Evolutionary conservation across 805 yeast genomes (phyloP).

Genomic region (Candida adriatica): DNA sequence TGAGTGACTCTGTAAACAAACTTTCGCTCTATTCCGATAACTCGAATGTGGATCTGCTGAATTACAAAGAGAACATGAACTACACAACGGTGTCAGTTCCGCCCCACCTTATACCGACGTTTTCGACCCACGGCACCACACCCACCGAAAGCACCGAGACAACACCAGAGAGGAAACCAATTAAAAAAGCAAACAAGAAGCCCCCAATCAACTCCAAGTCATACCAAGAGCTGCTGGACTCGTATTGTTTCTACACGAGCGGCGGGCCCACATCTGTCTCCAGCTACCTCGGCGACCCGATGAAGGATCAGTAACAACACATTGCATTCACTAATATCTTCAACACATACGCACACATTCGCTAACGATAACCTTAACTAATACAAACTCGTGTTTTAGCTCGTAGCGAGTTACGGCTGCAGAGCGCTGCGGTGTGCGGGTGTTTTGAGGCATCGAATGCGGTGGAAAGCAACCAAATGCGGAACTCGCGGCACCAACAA

Average conservation of each 20-base stretch:
- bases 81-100: conserved; percentile 8
- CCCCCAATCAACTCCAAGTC: conserved; percentile 42
- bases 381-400: too few species aligned
- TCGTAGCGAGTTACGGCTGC: too few species aligned
- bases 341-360: too few species aligned
- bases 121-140: neutral
- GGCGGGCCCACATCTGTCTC: conserved; percentile 8
- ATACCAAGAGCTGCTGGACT: conserved; percentile 49
- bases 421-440: too few species aligned
- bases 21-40: conserved; percentile 9
- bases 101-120: conserved; percentile 6
- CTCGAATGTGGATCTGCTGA: conserved; percentile 6
- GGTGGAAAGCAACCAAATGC: too few species aligned
- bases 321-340: too few species aligned
- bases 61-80: conserved; percentile 7
- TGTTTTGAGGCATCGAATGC: too few species aligned
- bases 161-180: conserved; percentile 4
- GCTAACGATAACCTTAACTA: too few species aligned
- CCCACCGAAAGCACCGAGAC: conserved; percentile 2
- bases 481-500: too few species aligned
- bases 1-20: conserved; percentile 7
- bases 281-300: conserved; percentile 5
- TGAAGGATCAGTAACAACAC: too few species aligned
- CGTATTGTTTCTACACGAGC: conserved; percentile 52
- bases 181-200: conserved; percentile 11